Base-by-base conservation (phyloP, 768 basidiomycete species). In the Russula earlei region DNA sequence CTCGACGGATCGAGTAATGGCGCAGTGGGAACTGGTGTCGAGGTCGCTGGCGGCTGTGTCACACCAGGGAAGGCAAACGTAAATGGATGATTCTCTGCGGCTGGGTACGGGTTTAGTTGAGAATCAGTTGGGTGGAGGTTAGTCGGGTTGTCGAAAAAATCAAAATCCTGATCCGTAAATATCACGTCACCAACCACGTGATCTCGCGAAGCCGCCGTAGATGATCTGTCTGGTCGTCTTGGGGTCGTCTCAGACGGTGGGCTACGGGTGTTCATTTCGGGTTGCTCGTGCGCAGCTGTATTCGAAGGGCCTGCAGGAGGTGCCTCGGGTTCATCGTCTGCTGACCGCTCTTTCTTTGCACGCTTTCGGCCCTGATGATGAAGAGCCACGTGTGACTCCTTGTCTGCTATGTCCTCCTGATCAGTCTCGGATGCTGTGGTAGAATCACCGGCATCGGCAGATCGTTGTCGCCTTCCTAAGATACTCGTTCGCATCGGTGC, bases 381-480 rank as follows among this genome's bases (percentile, higher is more conserved):
- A 19, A 73, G 72, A 48, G 64, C 66, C 49, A 65, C 71, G n/a
- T 70, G 69, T 10, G 69, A 63, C 52, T 74, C 77, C 19, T 62
- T 66, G 56, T 75, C 74, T 22, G 67, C 61, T 12, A 66, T 59
- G 5, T 65, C 68, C 11, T 74, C 74, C 53, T 74, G 67, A n/a
- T 67, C 74, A 25, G 69, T 68, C 52, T 79, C 80, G 6, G 71
- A 67, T 10, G 72, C 66, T 49, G 69, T 75, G 2, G 72, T 68
- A 20, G 73, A 62, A 49, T 72, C 71, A 60, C 74, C 78, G 11
- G 73, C 70, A 9, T 72, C 68, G 2, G 78, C 72, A 59, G 80
- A 80, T 58, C 85, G 74, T 49, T 74, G 77, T 33, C 83, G 79
- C 66, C 87, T 88, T n/a, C 86, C 85, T 17, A 87, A 73, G 29